These are phyloP conservation scores for Dactylellina drechsleri DNA, from an alignment of 2,329 filamentous ascomycete species.

Conservation along the genomic window DNA sequence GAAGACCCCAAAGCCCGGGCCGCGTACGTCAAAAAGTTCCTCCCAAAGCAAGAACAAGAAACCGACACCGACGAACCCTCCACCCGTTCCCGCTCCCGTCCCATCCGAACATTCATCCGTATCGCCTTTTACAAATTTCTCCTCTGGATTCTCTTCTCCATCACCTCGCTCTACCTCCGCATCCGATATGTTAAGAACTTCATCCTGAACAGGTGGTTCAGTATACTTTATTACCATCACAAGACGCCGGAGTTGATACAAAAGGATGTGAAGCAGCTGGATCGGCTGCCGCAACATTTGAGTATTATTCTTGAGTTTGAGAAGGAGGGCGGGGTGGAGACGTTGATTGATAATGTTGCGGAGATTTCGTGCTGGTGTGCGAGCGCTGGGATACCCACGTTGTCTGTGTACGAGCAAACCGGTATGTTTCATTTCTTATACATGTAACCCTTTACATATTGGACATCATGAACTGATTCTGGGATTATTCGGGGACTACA, in stretches of 20 bases:
- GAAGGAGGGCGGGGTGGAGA: slow-evolving; percentile 78
- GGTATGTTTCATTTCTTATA: slow-evolving; percentile 66
- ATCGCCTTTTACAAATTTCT: slow-evolving; percentile 73
- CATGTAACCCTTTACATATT: neutral
- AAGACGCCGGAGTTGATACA: slow-evolving; percentile 91
- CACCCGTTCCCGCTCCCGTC: slow-evolving; percentile 58
- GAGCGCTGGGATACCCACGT: slow-evolving; percentile 83
- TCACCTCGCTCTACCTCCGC: slow-evolving; percentile 90
- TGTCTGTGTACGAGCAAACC: slow-evolving; percentile 92
- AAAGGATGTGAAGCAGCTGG: slow-evolving; percentile 80
- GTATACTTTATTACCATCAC: slow-evolving; percentile 92
- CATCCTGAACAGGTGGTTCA: slow-evolving; percentile 78
- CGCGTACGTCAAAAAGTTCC: slow-evolving; percentile 46
- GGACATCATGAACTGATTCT: neutral
- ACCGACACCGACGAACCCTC: slow-evolving; percentile 15
- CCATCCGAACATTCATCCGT: slow-evolving; percentile 71
- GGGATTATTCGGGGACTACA: neutral
- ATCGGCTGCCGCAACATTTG: slow-evolving; percentile 81
- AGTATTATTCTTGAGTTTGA: slow-evolving; percentile 85
- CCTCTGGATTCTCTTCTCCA: slow-evolving; percentile 76
- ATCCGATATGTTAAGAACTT: slow-evolving; percentile 81
- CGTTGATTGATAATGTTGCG: slow-evolving; percentile 86
- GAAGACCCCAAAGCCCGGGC: slow-evolving; percentile 44
- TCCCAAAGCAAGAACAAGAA: slow-evolving; percentile 17
- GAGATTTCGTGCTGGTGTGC: slow-evolving; percentile 94